Evolutionary conservation across 306 rosid species (phyloP).

Genomic region (Spatholobus suberectus): DNA sequence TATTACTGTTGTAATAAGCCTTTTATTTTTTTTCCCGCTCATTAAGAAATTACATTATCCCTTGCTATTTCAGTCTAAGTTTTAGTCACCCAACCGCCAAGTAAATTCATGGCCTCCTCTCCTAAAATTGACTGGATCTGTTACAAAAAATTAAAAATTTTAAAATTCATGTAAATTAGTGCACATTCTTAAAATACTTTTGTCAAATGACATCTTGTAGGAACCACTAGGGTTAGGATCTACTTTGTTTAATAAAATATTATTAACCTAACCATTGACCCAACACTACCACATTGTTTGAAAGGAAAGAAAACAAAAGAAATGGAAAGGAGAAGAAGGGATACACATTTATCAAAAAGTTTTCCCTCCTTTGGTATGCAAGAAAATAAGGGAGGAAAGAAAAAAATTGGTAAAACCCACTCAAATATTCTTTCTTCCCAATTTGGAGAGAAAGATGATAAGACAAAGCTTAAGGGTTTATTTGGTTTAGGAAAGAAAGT

Average conservation of each 20-base stretch:
- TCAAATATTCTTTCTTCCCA: too few species aligned
- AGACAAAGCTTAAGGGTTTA: too few species aligned
- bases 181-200: not conserved
- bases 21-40: not conserved
- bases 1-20: not conserved
- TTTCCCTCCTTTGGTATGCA: too few species aligned
- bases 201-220: not conserved
- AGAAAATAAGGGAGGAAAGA: too few species aligned
- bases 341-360: too few species aligned
- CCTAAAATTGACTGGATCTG: not conserved
- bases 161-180: not conserved
- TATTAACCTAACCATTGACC: too few species aligned
- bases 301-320: too few species aligned
- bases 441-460: too few species aligned
- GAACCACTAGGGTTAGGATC: not conserved
- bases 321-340: too few species aligned
- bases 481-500: too few species aligned
- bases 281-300: too few species aligned
- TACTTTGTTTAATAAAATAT: not conserved
- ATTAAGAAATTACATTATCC: conserved; percentile 28
- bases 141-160: not conserved
- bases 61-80: not conserved
- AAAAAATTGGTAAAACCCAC: too few species aligned
- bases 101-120: not conserved
- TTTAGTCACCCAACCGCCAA: not conserved